Conservation (phyloP, 1,284 basidiomycete species). For the Fomitiporia mediterranea region DNA sequence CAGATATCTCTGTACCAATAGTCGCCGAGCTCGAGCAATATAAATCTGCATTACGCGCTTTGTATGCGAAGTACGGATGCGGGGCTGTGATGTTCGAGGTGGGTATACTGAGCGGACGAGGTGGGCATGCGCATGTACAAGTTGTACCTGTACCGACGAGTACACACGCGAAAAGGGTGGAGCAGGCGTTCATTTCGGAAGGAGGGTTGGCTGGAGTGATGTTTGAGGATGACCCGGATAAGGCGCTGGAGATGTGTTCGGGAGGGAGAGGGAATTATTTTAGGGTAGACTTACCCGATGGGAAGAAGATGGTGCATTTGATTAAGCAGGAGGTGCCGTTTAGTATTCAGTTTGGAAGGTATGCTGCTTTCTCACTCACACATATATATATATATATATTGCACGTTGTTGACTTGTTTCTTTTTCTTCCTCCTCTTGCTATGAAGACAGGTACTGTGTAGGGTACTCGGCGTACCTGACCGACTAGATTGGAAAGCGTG, state of each 20-base stretch:
- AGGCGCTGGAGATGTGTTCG: slow-evolving; percentile 51
- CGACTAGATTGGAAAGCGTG: slow-evolving; percentile 91
- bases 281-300: slow-evolving; percentile 84
- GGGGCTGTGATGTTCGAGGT: slow-evolving; percentile 83
- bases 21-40: slow-evolving; percentile 74
- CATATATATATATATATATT: too few species aligned
- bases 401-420: slow-evolving; percentile 13
- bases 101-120: slow-evolving; percentile 75
- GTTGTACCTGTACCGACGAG: slow-evolving; percentile 74
- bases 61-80: slow-evolving; percentile 69
- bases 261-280: slow-evolving; percentile 73
- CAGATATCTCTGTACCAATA: slow-evolving; percentile 71
- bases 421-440: slow-evolving; percentile 16
- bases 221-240: slow-evolving; percentile 62
- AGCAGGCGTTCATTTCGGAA: slow-evolving; percentile 64
- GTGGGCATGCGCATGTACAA: slow-evolving; percentile 93
- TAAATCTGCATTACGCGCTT: slow-evolving; percentile 65
- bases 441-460: slow-evolving; percentile 71
- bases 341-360: slow-evolving; percentile 91
- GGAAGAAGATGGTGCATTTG: slow-evolving; percentile 80
- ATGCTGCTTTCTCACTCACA: too few species aligned
- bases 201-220: slow-evolving; percentile 60
- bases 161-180: slow-evolving; percentile 58
- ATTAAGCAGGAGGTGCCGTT: slow-evolving; percentile 77
- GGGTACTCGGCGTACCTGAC: slow-evolving; percentile 67